phyloP scores from a whole-genome alignment of 129 eudicot species.

The Helianthus tuberosus region DNA sequence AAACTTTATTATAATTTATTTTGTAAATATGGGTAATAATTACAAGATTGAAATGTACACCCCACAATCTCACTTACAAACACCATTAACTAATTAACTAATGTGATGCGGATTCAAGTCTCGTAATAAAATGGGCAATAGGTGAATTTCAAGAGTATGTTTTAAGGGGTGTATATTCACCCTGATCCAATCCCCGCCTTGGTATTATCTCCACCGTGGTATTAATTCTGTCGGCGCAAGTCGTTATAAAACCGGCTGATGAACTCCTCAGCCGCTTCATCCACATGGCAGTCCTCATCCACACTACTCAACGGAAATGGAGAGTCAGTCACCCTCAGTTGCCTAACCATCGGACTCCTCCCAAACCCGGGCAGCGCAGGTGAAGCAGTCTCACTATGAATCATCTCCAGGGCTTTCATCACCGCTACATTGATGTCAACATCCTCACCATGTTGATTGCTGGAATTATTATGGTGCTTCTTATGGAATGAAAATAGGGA shows the following conservation, averaged over 20 bases:
- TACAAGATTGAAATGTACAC: background rate
- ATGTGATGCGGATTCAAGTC: no score
- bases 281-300: slow-evolving; percentile 11
- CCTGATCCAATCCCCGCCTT: background rate
- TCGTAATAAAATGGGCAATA: no score
- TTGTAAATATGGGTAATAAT: background rate
- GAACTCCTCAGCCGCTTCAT: slow-evolving; percentile 9
- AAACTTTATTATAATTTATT: background rate
- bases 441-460: background rate
- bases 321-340: slow-evolving; percentile 19
- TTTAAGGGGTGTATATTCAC: background rate
- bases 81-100: background rate
- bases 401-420: slow-evolving; percentile 10
- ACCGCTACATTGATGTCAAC: background rate
- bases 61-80: background rate
- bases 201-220: background rate
- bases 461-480: slow-evolving; percentile 24
- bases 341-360: slow-evolving; percentile 19
- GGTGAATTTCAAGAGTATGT: no score
- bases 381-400: background rate
- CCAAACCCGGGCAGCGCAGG: background rate
- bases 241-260: slow-evolving; percentile 14
- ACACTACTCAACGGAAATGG: slow-evolving; percentile 8
- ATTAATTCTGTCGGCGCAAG: background rate
- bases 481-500: slow-evolving; percentile 39